Percentiles rank a stretch among this genome's conserved stretches.
These are phyloP conservation scores for Pseudogymnoascus sp. DNA, from an alignment of 2,329 filamentous ascomycete genomes.

Conservation along the genomic window DNA sequence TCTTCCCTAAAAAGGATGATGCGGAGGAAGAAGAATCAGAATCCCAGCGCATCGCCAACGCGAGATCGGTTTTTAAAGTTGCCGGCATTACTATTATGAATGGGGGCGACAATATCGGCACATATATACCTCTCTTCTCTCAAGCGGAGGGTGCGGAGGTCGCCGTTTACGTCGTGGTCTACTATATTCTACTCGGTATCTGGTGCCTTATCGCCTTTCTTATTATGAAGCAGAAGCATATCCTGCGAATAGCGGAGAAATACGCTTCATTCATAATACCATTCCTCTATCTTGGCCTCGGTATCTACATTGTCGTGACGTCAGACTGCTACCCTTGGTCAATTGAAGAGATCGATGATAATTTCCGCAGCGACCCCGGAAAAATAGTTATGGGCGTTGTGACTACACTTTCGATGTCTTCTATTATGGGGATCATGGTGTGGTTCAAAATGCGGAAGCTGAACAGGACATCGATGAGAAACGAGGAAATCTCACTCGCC, in stretches of 20 bases:
- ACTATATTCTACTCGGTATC: constrained; percentile 28
- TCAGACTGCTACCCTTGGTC: constrained; percentile 30
- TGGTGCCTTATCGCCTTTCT: constrained; percentile 27
- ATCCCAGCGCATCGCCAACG: constrained; percentile 7
- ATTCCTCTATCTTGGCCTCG: constrained; percentile 28
- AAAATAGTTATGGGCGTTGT: neutral
- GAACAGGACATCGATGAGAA: neutral
- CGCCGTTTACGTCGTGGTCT: constrained; percentile 28
- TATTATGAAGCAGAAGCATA: constrained; percentile 27
- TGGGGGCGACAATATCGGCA: constrained; percentile 31
- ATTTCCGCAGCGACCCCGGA: constrained; percentile 14
- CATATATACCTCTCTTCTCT: constrained; percentile 30
- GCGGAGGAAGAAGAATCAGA: constrained; percentile 10
- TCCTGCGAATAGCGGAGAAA: constrained; percentile 22
- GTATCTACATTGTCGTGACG: constrained; percentile 28
- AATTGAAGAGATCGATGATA: constrained; percentile 25
- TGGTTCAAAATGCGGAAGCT: neutral
- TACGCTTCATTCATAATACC: constrained; percentile 20
- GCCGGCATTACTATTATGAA: constrained; percentile 29
- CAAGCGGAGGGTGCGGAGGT: constrained; percentile 27
- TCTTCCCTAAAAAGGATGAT: constrained; percentile 16
- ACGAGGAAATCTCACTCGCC: neutral
- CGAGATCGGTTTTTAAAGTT: constrained; percentile 25
- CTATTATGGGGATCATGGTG: neutral
- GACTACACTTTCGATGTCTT: neutral